Base-by-base conservation (phyloP, 768 basidiomycete species). In the Tulasnella sp. region DNA sequence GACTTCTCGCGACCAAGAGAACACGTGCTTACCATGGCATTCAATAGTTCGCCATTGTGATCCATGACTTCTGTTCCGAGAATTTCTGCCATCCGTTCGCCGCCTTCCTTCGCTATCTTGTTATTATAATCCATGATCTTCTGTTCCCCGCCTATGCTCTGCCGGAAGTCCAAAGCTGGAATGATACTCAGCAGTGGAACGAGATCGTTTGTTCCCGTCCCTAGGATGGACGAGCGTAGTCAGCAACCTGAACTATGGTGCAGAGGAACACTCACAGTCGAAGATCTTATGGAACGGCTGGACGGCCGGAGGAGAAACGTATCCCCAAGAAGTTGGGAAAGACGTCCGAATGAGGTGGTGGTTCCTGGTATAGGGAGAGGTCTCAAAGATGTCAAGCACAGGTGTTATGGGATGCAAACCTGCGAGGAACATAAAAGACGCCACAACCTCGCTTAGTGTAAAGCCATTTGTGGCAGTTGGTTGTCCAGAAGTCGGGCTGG, bases 381-480 rank as follows among this genome's bases (percentile, higher is more conserved):
- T 37, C 15, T n/a, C 57, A 32, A 57, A 51, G 13, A 67, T 7
- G 18, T 32, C 29, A 74, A 13, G 15, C 15, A 11, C 9, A 9
- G 13, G 20, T 35, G 4, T 20, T 18, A 35, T 39, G 23, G n/a
- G 51, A 51, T 35, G 23, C 87, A 40, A 78, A 89, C 90, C 88
- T 84, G 77, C 85, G 87, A 0, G 93, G 92, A 6, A 93, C 92
- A 82, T 95, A 96, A 20, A 96, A 85, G 23, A 91, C 85, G 0
- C 92, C 90, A 69, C 87, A 90, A 0, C 89, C 86, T 6, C 94
- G 87, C 82, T 93, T 91, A 3, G 89, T 86, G 81, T 87, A 90
- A 1, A 95, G 84, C 94, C 95, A 96, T 83, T 96, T 95, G 84
- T 95, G 92, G 80, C 91, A 92, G 81, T 94, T 94, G 89, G 93